Evolutionary conservation across 2,329 filamentous ascomycete species (phyloP), one percentile per base, ranked within the genome.

Genomic region (Chrysosphaeria jannelii): DNA sequence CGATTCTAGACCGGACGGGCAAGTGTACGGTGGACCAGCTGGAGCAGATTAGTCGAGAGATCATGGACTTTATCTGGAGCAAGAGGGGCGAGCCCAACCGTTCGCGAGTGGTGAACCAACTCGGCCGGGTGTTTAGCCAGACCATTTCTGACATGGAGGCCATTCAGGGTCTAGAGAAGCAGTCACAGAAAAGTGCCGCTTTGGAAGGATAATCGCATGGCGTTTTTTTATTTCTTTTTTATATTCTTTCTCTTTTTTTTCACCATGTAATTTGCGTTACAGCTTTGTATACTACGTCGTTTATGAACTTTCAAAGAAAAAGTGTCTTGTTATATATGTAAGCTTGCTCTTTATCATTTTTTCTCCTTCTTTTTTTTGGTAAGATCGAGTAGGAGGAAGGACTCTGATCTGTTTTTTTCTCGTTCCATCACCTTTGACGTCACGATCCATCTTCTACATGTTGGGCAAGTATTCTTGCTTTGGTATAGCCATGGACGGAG

Each of bases 51-150:
- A 79, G 79, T 40, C 68, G 78, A 6, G 64, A 69, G 33, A 50
- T 93, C 31, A 93, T 93, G 81, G 71, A 81, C 29, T 63, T 67
- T 31, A 58, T 93, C 21, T 97, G 85, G 85, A 55, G 54, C 29
- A 58, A 57, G 29, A 58, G 78, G 23, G 56, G 62, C 22, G 67
- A 88, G 36, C 85, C 74, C 61, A 85, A 97, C 43, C 62, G 85
- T 20, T 67, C 64, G 35, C 53, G 55, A 34, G 78, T 90, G 10
- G 33, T 43, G 11, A 35, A 31, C 24, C 28, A 31, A 18, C 54
- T 88, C 18, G 51, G 50, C 20, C 50, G 56, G 10, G 61, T 71
- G 4, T 90, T 90, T 41, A 79, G 88, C 34, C 61, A 65, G 14
- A 62, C 63, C 8, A 64, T 76, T 28, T 37, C 43, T 13, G 71